Evolutionary conservation across 2,329 filamentous ascomycete species (phyloP).

Genomic region (Dendrostoma leiphaemia): DNA sequence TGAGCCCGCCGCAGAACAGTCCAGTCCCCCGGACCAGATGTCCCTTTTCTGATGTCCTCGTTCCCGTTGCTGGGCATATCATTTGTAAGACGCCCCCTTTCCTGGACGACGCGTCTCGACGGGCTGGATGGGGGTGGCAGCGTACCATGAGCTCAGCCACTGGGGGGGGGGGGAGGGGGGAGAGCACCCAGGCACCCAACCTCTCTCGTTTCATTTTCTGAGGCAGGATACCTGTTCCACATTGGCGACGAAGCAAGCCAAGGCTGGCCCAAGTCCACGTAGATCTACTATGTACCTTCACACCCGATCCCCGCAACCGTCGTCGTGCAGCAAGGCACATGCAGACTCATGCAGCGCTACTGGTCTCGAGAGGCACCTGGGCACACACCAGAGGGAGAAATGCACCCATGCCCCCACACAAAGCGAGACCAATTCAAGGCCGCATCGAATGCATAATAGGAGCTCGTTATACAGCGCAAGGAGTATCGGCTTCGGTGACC

Average conservation of each 20-base stretch:
- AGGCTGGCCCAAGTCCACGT: too few relatives aligned
- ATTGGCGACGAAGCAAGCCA: not conserved
- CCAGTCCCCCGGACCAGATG: not conserved
- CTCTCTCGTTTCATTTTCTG: not conserved
- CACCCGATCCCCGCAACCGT: too few relatives aligned
- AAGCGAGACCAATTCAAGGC: not conserved
- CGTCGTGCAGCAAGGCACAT: too few relatives aligned
- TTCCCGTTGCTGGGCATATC: not conserved
- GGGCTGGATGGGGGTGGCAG: not conserved
- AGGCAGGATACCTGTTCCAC: too few relatives aligned
- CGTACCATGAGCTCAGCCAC: not conserved
- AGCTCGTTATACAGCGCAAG: not conserved
- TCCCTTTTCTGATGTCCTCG: not conserved
- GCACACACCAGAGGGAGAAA: too few relatives aligned
- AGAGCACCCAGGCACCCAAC: too few relatives aligned
- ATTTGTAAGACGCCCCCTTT: not conserved
- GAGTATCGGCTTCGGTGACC: not conserved
- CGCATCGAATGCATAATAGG: conserved; percentile 8
- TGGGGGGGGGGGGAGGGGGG: too few relatives aligned
- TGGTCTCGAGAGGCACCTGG: too few relatives aligned
- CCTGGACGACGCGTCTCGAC: too few relatives aligned
- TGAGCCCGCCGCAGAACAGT: not conserved
- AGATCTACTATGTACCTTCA: too few relatives aligned
- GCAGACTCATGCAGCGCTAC: too few relatives aligned
- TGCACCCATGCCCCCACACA: too few relatives aligned